Base-by-base conservation (phyloP, 2,329 filamentous ascomycete genomes). In the Arthroderma uncinatum region DNA sequence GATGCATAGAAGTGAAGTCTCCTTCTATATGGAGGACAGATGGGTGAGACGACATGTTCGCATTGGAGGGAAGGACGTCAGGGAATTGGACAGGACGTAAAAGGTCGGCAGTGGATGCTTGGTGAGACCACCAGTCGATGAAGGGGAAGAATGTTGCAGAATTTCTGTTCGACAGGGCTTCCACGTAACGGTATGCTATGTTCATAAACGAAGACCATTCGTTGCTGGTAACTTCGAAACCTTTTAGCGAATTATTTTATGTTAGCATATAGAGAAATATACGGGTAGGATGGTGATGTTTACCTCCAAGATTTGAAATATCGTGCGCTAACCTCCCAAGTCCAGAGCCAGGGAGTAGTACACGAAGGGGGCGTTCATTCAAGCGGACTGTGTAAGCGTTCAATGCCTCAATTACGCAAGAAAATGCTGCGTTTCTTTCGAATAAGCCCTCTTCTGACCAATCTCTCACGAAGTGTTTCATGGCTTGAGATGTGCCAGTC, bases 191-290 rank as follows among this genome's bases (percentile, higher is more conserved):
- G 59, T 81, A 81, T 0, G 73, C 76, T 0, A 78, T 60, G 58
- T 80, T 81, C 76, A 82, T 80, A 60, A 76, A 82, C 66, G 77
- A 75, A 0, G 78, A 81, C 76, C 76, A 82, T 65, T 83, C 80
- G 61, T 82, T 82, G 55, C 75, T 68, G 0, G 77, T 79, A 0
- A 81, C 79, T 23, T 79, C 69, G 57, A 79, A 79, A 1, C 71
- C 76, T 74, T 47, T 33, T 12, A 7, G 52, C 16, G 16, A 39
- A 3, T 44, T 19, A 42, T 16, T 14, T 55, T 10, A n/a, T n/a
- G 42, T 33, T 21, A 28, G 25, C 48, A 5, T 19, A 48, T 44
- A 9, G 21, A 14, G 23, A n/a, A 12, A 30, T 5, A 16, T 30
- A 10, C 7, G 9, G 12, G 9, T 12, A n/a, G 9, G 8, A 4